Evolutionary conservation across 2,329 filamentous ascomycete species (phyloP).

Genomic region (Orbilia javanica): DNA sequence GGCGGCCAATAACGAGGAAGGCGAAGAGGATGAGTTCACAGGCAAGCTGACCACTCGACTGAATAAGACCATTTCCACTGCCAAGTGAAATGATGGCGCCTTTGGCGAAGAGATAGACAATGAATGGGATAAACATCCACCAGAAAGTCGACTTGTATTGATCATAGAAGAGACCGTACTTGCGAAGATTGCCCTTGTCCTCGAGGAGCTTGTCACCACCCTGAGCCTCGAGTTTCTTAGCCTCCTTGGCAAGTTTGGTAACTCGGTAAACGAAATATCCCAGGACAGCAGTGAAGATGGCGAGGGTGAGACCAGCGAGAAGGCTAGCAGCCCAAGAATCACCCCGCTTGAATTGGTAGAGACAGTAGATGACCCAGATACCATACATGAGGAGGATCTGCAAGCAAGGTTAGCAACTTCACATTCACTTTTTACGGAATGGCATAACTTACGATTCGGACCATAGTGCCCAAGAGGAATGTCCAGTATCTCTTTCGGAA

Average conservation of each 20-base stretch:
- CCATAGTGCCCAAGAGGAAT: slow-evolving; percentile 87
- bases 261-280: slow-evolving; percentile 87
- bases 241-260: slow-evolving; percentile 78
- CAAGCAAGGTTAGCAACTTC: slow-evolving; percentile 12
- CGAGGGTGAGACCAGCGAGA: slow-evolving; percentile 84
- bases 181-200: slow-evolving; percentile 89
- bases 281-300: slow-evolving; percentile 83
- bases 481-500: slow-evolving; percentile 99
- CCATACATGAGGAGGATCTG: slow-evolving; percentile 88
- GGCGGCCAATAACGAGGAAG: slow-evolving; percentile 84
- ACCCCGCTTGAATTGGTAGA: slow-evolving; percentile 93
- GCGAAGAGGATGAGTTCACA: slow-evolving; percentile 84
- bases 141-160: slow-evolving; percentile 93
- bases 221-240: slow-evolving; percentile 79
- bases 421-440: neutral
- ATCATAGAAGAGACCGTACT: slow-evolving; percentile 98
- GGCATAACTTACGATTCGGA: slow-evolving; percentile 71
- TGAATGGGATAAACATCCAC: slow-evolving; percentile 94
- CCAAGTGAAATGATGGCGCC: slow-evolving; percentile 86
- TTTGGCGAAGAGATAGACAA: slow-evolving; percentile 90
- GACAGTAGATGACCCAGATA: slow-evolving; percentile 93
- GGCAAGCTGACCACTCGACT: slow-evolving; percentile 82
- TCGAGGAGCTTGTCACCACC: slow-evolving; percentile 80
- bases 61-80: slow-evolving; percentile 85
- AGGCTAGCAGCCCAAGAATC: slow-evolving; percentile 93